phyloP scores from a whole-genome alignment of 2,329 filamentous ascomycete genomes.

The Paecilomyces niveus region DNA sequence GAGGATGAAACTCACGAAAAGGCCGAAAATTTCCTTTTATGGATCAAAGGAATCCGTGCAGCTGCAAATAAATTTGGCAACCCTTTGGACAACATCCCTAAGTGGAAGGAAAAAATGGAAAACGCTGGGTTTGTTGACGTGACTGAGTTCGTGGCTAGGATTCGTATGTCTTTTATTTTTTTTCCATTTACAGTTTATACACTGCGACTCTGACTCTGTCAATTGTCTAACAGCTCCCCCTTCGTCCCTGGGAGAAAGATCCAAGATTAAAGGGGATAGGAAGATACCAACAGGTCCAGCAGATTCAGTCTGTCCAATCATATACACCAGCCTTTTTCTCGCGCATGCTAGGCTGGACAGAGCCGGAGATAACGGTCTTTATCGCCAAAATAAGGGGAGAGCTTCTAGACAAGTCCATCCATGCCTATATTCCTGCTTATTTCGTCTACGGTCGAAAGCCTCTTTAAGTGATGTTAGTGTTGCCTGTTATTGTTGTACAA shows the following conservation, averaged over 20 bases:
- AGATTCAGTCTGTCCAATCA: not conserved
- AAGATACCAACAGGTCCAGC: not conserved
- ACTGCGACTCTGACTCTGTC: not conserved
- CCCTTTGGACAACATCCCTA: slow-evolving; percentile 8
- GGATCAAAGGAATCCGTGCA: slow-evolving; percentile 17
- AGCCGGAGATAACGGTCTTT: not conserved
- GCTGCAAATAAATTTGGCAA: slow-evolving; percentile 27
- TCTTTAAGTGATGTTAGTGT: not conserved
- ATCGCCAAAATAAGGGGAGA: slow-evolving; percentile 8
- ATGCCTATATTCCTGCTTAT: not conserved
- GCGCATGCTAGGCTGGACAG: not conserved
- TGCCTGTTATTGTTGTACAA: too few relatives aligned
- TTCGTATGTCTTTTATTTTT: slow-evolving; percentile 1
- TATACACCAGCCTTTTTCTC: not conserved
- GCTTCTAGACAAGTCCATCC: slow-evolving; percentile 6
- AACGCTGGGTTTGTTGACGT: slow-evolving; percentile 6
- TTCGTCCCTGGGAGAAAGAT: not conserved
- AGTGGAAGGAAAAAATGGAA: slow-evolving; percentile 10
- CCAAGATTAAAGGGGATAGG: not conserved
- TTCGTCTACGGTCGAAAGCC: not conserved
- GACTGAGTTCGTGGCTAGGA: slow-evolving; percentile 10
- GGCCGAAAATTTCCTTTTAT: slow-evolving; percentile 19
- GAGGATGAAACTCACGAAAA: slow-evolving; percentile 22
- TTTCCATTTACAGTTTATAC: slow-evolving; percentile 12
- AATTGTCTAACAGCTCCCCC: not conserved